These are phyloP conservation scores for Trichocladium uniseriatum DNA, from an alignment of 495 filamentous ascomycete species.

Conservation along the genomic window DNA sequence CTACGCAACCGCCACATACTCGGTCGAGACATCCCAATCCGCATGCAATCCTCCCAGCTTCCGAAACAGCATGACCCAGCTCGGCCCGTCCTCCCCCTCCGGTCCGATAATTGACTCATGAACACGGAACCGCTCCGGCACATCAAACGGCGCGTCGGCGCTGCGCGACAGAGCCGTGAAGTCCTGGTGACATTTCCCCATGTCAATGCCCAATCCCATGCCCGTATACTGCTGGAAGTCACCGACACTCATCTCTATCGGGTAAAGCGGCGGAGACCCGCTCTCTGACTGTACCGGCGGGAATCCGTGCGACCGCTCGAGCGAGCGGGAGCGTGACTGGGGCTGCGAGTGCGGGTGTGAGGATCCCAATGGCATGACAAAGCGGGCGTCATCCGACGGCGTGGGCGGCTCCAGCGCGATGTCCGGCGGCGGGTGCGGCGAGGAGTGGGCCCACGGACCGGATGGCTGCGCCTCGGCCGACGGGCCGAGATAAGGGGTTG, in stretches of 20 bases:
- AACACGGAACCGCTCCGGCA: conserved; percentile 25
- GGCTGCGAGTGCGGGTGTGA: background rate
- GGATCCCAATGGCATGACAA: background rate
- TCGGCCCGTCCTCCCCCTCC: conserved; percentile 24
- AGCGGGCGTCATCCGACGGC: conserved; percentile 6
- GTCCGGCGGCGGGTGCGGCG: conserved; percentile 2
- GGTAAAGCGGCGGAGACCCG: background rate
- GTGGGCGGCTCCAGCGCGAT: conserved; percentile 15
- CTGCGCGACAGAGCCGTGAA: conserved; percentile 7
- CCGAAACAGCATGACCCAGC: conserved; percentile 25
- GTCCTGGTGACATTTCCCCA: background rate
- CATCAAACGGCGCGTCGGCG: conserved; percentile 24
- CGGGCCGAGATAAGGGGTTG: conserved; percentile 14
- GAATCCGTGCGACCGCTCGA: background rate
- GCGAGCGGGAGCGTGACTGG: background rate
- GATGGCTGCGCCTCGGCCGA: background rate
- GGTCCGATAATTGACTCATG: conserved; percentile 22
- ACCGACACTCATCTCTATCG: conserved; percentile 1
- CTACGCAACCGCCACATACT: conserved; percentile 20
- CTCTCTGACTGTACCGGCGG: conserved; percentile 3
- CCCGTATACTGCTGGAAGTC: too few relatives aligned
- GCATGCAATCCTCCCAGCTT: conserved; percentile 19
- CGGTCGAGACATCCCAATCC: conserved; percentile 24
- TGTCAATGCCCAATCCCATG: background rate
- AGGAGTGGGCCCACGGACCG: background rate